Conservation (phyloP, 2,329 filamentous ascomycete genomes). For the Orbilia brochopaga region DNA sequence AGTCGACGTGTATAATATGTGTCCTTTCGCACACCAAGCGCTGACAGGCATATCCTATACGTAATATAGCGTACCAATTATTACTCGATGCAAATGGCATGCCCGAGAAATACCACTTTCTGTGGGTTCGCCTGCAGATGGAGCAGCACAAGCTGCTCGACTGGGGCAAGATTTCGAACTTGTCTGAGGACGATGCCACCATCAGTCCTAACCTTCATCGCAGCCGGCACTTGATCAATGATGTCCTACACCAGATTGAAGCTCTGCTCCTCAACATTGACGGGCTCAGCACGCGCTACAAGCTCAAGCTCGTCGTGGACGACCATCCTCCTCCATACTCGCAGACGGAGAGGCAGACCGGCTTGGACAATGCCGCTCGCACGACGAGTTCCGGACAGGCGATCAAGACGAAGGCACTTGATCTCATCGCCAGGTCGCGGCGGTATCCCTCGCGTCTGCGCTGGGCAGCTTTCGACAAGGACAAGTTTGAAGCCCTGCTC, state of each 20-base stretch:
- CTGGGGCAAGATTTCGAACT: conserved; percentile 15
- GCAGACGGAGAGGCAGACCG: neutral
- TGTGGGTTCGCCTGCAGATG: conserved; percentile 19
- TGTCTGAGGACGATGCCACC: conserved; percentile 16
- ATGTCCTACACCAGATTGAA: conserved; percentile 29
- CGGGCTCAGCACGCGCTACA: conserved; percentile 13
- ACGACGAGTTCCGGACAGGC: conserved; percentile 3
- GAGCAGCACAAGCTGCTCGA: conserved; percentile 28
- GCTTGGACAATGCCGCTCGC: neutral
- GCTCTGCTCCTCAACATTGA: conserved; percentile 14
- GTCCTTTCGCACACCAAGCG: too few species aligned
- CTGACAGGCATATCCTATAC: conserved; percentile 2
- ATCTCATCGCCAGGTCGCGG: conserved; percentile 14
- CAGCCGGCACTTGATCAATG: conserved; percentile 19
- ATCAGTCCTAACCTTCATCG: conserved; percentile 3
- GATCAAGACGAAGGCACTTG: conserved; percentile 19
- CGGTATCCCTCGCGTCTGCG: conserved; percentile 15
- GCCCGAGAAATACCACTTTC: conserved; percentile 19
- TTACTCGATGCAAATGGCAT: conserved; percentile 22
- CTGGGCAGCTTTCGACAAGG: conserved; percentile 18
- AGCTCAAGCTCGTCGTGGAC: conserved; percentile 16
- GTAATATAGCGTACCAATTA: conserved; percentile 12
- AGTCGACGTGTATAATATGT: neutral
- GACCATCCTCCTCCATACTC: conserved; percentile 18
- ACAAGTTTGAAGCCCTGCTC: conserved; percentile 23